Evolutionary conservation across 495 filamentous ascomycete genomes (phyloP), one percentile per base, ranked within the genome.

Genomic region (Melanomma pulvis-pyrius): DNA sequence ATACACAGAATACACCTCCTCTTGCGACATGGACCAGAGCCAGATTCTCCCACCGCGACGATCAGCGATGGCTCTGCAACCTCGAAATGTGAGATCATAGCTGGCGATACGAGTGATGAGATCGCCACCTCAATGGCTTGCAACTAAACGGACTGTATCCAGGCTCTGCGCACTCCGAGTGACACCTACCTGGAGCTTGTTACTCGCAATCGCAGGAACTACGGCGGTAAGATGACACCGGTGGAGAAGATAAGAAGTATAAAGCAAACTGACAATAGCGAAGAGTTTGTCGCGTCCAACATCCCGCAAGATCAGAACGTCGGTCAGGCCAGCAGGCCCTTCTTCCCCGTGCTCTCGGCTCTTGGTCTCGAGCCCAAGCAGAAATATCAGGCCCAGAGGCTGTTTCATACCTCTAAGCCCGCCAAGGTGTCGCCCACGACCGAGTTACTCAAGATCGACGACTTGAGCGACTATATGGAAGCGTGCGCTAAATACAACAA

Each of bases 381-480:
- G 6, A 36, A 6, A 36, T 6, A 13, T 36, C 32, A 36, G 32
- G 32, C 32, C 32, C 32, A 6, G 32, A 36, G 13, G n/a, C n/a
- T n/a, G n/a, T n/a, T n/a, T 36, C 6, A 5, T 48, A n/a, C 6
- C n/a, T 7, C 7, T 17, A 48, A 48, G 46, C 7, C 21, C n/a
- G 6, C n/a, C 17, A 48, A 48, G 46, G 7, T 5, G 7, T 48
- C 46, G 46, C 21, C 50, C 4, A 11, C 50, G 5, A 26, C 24
- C n/a, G 50, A 53, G 50, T 21, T 53, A 5, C 19, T 53, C 21
- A 25, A n/a, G n/a, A 26, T 53, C 25, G 50, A 53, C 9, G 50
- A 53, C 50, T 6, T 29, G 9, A 21, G 25, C 26, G 8, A 13
- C 22, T 53, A 53, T 29, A 25, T 53, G 24, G 50, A 53, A n/a